Base-by-base conservation (phyloP, 352 stramenopile species). In the Phytopythium vexans region DNA sequence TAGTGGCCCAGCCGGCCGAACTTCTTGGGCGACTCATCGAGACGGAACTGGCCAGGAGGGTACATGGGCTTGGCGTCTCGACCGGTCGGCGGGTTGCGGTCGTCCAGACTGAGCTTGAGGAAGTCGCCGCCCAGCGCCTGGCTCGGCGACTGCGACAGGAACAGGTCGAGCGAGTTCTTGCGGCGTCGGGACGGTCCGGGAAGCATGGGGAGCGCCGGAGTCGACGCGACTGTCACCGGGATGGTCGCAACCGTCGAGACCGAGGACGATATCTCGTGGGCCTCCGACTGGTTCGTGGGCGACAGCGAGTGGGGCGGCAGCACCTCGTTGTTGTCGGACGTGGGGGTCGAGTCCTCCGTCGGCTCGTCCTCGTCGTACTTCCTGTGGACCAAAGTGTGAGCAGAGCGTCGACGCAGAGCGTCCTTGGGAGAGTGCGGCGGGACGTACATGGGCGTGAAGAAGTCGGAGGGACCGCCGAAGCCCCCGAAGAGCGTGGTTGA, bases 141-240 rank as follows among this genome's bases (percentile, higher is more conserved):
- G 41, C 75, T 89, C 1, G 83, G 83, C 49, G 78, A 90, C 60
- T 91, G 83, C 58, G 83, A 93, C 3, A 93, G 62, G 72, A 93
- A 93, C 81, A 93, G 89, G 61, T 93, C 83, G 36, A 93, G 89
- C 64, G 78, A 90, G 70, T 86, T 93, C 70, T 93, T 93, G 41
- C 83, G 78, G 41, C 73, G 79, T 21, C 62, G 75, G 31, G 48
- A 56, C 33, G 41, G 66, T 11, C 54, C 48, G 33, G 66, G 62
- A 41, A 67, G 56, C 56, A 68, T 68, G n/a, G 71, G 65, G 47
- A 69, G 50, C 27, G 57, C 47, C 31, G 41, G 38, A 8, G 56
- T 48, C 41, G 1, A 49, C 9, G 37, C 27, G 14, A 21, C 37
- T 8, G 48, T 32, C 35, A 39, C 31, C 12, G 46, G 21, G 8